phyloP scores from a whole-genome alignment of 331 rosid species.

The Dryas integrifolia region DNA sequence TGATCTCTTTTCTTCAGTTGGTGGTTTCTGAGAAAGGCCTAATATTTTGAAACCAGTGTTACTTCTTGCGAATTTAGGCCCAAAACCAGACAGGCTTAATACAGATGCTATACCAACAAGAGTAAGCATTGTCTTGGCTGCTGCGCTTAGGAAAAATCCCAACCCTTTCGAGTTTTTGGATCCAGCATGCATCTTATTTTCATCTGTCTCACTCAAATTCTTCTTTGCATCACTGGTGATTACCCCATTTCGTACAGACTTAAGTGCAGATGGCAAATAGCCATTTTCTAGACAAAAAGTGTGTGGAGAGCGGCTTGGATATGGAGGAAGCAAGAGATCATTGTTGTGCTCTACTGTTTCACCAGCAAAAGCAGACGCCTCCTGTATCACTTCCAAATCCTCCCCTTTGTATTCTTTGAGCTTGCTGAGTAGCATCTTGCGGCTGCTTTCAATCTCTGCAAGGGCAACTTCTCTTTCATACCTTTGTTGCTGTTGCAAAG shows the following conservation, averaged over 20 bases:
- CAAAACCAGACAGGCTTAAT: constrained; percentile 63
- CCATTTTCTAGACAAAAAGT: constrained; percentile 48
- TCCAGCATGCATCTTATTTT: constrained; percentile 32
- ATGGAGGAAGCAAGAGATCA: constrained; percentile 87
- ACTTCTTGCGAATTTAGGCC: constrained; percentile 46
- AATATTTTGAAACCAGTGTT: constrained; percentile 33
- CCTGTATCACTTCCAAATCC: constrained; percentile 73
- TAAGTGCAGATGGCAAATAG: constrained; percentile 41
- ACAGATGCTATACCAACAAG: constrained; percentile 67
- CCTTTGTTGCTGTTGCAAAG: constrained; percentile 66
- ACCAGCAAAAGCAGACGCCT: constrained; percentile 86
- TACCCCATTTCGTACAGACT: constrained; percentile 53
- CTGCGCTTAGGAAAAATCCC: constrained; percentile 45
- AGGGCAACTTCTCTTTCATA: constrained; percentile 84
- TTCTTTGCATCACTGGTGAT: constrained; percentile 36
- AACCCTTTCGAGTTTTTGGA: constrained; percentile 45
- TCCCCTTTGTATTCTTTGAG: constrained; percentile 75
- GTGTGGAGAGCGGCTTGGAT: constrained; percentile 65
- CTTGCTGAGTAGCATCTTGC: constrained; percentile 69
- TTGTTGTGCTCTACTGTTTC: constrained; percentile 78
- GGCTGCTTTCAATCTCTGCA: constrained; percentile 79
- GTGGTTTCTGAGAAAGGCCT: constrained; percentile 35
- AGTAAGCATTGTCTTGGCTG: constrained; percentile 64
- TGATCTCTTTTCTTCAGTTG: constrained; percentile 32
- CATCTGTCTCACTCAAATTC: constrained; percentile 29